Evolutionary conservation across 2,329 filamentous ascomycete species (phyloP).

Genomic region (Colletotrichum australisinense): DNA sequence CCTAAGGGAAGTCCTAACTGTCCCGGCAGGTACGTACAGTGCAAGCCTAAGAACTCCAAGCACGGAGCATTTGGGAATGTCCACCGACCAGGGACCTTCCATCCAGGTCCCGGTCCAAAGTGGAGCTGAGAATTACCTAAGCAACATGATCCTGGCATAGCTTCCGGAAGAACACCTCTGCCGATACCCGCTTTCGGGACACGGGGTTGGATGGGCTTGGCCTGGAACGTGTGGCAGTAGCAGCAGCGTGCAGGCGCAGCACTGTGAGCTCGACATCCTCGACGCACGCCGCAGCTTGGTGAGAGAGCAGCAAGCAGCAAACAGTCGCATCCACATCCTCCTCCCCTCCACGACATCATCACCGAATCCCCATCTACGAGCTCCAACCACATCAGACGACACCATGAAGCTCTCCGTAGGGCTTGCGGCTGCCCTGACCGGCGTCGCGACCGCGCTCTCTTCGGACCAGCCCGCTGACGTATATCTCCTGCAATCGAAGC

Average conservation of each 20-base stretch:
- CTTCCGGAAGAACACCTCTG: not conserved
- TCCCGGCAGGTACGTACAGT: too few relatives aligned
- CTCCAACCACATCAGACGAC: conserved; percentile 20
- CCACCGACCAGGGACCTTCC: not conserved
- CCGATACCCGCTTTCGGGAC: not conserved
- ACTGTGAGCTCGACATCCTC: conserved; percentile 21
- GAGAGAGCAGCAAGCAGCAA: conserved; percentile 27
- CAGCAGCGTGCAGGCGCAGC: not conserved
- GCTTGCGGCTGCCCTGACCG: conserved; percentile 51
- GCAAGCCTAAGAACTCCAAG: not conserved
- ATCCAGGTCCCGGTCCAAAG: not conserved
- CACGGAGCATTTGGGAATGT: not conserved
- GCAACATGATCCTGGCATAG: too few relatives aligned
- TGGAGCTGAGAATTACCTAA: too few relatives aligned
- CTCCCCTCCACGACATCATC: conserved; percentile 8
- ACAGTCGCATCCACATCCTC: conserved; percentile 28
- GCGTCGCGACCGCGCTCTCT: conserved; percentile 49
- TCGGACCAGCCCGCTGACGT: conserved; percentile 59
- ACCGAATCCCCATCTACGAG: conserved; percentile 2
- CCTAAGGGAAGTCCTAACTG: too few relatives aligned
- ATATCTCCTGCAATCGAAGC: conserved; percentile 60
- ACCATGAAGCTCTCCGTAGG: conserved; percentile 58
- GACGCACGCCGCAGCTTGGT: conserved; percentile 26
- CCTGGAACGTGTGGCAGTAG: conserved; percentile 3
- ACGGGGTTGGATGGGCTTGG: not conserved